Evolutionary conservation across 495 filamentous ascomycete species (phyloP).

Genomic region (Sordaria brevicollis): DNA sequence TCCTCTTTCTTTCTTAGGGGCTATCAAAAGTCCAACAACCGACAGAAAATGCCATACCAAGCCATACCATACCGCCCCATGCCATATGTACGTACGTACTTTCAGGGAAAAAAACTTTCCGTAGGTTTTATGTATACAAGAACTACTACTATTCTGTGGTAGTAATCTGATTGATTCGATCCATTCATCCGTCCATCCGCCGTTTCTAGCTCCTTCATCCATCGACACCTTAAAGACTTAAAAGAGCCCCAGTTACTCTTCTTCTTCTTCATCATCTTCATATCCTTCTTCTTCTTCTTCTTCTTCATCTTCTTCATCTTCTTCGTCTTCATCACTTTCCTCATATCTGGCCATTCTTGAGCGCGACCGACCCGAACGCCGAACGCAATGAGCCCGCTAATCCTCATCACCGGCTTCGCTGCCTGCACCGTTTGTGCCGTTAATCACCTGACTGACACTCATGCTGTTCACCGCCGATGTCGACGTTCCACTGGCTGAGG

Average conservation of each 20-base stretch:
- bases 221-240: background rate
- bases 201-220: background rate
- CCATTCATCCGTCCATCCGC: background rate
- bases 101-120: background rate
- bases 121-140: background rate
- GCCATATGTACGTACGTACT: background rate
- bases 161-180: background rate
- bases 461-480: slow-evolving; percentile 17
- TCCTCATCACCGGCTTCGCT: slow-evolving; percentile 33
- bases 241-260: background rate
- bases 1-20: too few relatives aligned
- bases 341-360: background rate
- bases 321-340: background rate
- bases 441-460: slow-evolving; percentile 32
- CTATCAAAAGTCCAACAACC: too few relatives aligned
- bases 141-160: background rate
- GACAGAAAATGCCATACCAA: background rate
- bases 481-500: background rate
- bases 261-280: background rate
- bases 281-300: background rate
- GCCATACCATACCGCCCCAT: background rate
- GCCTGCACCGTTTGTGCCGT: slow-evolving; percentile 25
- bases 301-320: background rate
- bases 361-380: background rate
- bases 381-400: slow-evolving; percentile 3